Percentiles rank a stretch among this genome's conserved stretches.
Conservation (phyloP, 2,329 filamentous ascomycete species). For the Triangularia verruculosa region DNA sequence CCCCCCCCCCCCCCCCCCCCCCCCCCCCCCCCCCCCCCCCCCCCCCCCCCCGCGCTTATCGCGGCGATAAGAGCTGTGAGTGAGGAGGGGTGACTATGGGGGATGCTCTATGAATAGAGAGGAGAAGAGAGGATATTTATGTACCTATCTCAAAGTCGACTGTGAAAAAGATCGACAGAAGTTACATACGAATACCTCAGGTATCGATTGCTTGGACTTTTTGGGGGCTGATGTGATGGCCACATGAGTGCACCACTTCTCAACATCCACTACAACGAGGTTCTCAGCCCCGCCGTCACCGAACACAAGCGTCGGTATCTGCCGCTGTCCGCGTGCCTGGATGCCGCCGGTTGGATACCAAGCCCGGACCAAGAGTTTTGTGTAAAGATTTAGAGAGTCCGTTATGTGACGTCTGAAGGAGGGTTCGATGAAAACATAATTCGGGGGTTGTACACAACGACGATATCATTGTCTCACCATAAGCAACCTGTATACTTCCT, state of each 20-base stretch:
- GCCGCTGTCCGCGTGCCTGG: constrained; percentile 10
- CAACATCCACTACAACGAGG: neutral
- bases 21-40: too few relatives aligned
- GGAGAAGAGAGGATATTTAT: constrained; percentile 1
- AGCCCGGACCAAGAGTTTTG: neutral
- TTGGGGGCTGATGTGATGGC: neutral
- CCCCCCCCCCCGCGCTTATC: too few relatives aligned
- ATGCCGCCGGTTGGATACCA: neutral
- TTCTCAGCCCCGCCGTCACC: constrained; percentile 5
- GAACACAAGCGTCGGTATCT: constrained; percentile 9
- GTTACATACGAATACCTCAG: neutral
- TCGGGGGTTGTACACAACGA: neutral
- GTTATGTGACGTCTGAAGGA: too few relatives aligned
- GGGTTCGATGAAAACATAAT: too few relatives aligned
- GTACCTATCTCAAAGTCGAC: neutral
- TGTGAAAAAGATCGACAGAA: neutral
- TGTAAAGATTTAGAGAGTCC: neutral
- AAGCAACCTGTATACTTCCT: neutral
- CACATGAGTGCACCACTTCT: neutral
- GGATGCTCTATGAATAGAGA: neutral
- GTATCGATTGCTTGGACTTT: neutral
- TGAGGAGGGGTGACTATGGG: neutral
- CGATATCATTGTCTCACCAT: neutral
- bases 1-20: too few relatives aligned
- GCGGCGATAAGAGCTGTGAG: neutral